Percentiles rank a stretch among this genome's conserved stretches.
Conservation (phyloP, 306 rosid species). For the Cotoneaster glaucophyllus region DNA sequence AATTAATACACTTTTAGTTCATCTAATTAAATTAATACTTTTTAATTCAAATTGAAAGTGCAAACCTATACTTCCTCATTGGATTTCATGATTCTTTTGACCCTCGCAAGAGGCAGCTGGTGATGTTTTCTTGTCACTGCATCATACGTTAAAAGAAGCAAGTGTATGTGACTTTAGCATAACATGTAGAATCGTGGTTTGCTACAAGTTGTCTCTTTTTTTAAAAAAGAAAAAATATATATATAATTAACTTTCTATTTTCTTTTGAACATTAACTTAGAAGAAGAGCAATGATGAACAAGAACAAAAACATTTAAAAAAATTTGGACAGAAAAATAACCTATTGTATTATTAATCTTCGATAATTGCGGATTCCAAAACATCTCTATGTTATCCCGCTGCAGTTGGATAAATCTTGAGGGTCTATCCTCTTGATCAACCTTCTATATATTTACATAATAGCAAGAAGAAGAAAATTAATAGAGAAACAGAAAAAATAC, state of each 20-base stretch:
- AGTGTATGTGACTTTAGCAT: neutral
- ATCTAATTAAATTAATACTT: too few relatives aligned
- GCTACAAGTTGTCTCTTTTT: too few relatives aligned
- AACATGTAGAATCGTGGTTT: too few relatives aligned
- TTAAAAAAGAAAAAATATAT: too few relatives aligned
- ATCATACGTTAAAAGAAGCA: neutral
- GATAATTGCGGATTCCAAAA: constrained; percentile 24
- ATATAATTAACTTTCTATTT: too few relatives aligned
- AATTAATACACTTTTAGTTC: too few relatives aligned
- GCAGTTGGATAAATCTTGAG: neutral
- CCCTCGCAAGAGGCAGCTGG: constrained; percentile 22
- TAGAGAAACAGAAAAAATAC: neutral
- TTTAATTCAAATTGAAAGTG: neutral
- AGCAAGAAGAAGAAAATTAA: neutral
- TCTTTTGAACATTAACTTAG: too few relatives aligned
- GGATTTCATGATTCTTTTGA: constrained; percentile 30
- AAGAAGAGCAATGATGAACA: too few relatives aligned
- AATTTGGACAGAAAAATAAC: neutral
- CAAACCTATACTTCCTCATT: constrained; percentile 23
- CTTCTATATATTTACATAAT: neutral
- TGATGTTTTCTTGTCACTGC: constrained; percentile 24
- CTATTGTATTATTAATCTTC: constrained; percentile 18
- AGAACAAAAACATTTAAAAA: too few relatives aligned
- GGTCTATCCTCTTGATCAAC: neutral
- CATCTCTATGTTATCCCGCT: neutral